These are phyloP conservation scores for Macadamia integrifolia DNA, from an alignment of 164 flowering plant species.

Conservation along the genomic window DNA sequence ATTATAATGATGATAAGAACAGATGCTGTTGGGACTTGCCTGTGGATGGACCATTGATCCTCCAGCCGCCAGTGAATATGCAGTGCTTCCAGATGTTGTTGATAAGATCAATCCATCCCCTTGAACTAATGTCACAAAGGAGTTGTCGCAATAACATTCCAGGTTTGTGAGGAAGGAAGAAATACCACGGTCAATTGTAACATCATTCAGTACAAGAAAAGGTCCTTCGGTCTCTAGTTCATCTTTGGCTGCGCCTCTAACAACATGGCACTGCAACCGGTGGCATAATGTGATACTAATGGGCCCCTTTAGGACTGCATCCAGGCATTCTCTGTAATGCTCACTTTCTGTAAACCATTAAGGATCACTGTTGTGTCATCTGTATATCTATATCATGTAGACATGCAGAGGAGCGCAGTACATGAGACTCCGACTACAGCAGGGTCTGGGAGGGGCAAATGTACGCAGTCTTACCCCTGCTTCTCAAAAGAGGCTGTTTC, in stretches of 20 bases:
- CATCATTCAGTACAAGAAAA: conserved; percentile 89
- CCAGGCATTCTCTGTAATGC: conserved; percentile 64
- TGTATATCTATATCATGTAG: not conserved
- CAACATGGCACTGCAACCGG: conserved; percentile 78
- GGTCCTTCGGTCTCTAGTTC: conserved; percentile 82
- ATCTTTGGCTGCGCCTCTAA: conserved; percentile 69
- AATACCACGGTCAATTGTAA: conserved; percentile 95
- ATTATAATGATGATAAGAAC: not conserved
- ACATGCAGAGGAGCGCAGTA: not conserved
- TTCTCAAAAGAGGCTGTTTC: not conserved
- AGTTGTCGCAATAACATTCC: conserved; percentile 91
- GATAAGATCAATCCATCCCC: conserved; percentile 95
- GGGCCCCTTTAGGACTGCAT: conserved; percentile 74
- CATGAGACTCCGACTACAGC: no score
- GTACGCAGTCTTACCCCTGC: no score
- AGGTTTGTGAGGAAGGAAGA: conserved; percentile 87
- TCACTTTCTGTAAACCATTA: conserved; percentile 79
- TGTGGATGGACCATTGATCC: conserved; percentile 99
- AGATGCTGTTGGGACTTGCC: conserved; percentile 34
- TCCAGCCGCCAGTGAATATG: conserved; percentile 97
- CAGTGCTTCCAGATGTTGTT: conserved; percentile 98
- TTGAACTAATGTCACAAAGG: conserved; percentile 90
- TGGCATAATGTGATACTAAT: conserved; percentile 90
- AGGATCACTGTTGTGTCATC: conserved; percentile 27
- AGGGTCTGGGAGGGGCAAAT: no score